These are phyloP conservation scores for Tuber magnatum DNA, from an alignment of 495 filamentous ascomycete species.

Conservation along the genomic window DNA sequence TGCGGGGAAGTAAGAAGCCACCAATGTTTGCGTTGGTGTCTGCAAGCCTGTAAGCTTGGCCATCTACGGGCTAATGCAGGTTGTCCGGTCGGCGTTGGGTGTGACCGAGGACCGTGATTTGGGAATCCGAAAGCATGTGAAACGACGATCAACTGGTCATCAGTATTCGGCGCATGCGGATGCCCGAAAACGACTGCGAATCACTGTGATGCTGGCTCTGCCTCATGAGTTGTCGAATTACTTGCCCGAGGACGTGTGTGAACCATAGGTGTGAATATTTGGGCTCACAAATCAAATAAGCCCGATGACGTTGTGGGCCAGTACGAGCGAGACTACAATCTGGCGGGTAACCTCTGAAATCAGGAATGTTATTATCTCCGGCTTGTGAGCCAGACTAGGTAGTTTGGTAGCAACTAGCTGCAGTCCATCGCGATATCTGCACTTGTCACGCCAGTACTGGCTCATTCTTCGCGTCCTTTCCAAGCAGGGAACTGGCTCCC, in stretches of 20 bases:
- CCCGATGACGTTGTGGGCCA: not conserved
- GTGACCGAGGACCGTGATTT: not conserved
- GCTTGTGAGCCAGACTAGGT: not conserved
- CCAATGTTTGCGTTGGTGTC: not conserved
- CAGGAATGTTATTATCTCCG: not conserved
- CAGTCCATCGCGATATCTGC: not conserved
- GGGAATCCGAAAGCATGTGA: not conserved
- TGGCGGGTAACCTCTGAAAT: not conserved
- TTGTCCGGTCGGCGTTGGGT: not conserved
- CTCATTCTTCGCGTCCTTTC: not conserved
- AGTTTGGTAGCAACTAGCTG: not conserved
- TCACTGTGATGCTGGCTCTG: not conserved
- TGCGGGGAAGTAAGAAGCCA: not conserved
- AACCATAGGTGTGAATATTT: not conserved
- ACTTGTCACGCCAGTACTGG: not conserved
- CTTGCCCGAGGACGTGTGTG: not conserved
- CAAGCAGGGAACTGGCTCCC: not conserved
- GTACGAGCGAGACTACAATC: not conserved
- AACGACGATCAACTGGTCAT: not conserved
- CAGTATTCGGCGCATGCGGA: not conserved
- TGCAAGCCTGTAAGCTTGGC: not conserved
- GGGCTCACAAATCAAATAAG: not conserved
- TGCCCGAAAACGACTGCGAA: not conserved
- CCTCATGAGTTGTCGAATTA: not conserved
- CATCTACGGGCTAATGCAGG: not conserved